A percentile compares a stretch with the other conserved stretches of the same genome.
Evolutionary conservation across 1,139 yeast genomes (phyloP).

Genomic region (Saccharomyces hybrid): DNA sequence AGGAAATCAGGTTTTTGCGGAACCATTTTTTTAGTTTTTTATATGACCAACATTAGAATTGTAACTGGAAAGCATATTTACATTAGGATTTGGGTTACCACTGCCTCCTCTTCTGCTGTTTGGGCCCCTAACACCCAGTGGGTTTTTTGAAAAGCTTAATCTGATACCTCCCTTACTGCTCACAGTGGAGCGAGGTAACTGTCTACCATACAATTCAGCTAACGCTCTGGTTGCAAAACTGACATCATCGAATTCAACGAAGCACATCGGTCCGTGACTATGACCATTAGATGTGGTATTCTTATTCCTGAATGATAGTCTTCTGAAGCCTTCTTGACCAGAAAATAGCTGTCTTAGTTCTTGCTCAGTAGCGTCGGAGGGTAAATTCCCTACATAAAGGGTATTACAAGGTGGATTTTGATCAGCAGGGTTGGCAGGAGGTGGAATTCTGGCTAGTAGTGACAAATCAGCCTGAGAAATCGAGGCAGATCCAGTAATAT

Average conservation of each 20-base stretch:
- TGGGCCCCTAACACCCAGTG: slow-evolving; percentile 84
- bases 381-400: slow-evolving; percentile 89
- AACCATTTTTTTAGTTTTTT: slow-evolving; percentile 2
- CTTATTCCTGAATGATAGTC: slow-evolving; percentile 82
- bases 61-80: slow-evolving; percentile 1
- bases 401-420: slow-evolving; percentile 99
- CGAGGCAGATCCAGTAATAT: slow-evolving; percentile 15
- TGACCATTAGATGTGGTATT: slow-evolving; percentile 34
- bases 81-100: slow-evolving; percentile 6
- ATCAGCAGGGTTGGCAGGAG: slow-evolving; percentile 98
- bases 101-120: slow-evolving; percentile 27
- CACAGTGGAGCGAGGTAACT: slow-evolving; percentile 56
- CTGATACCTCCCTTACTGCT: slow-evolving; percentile 91
- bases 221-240: slow-evolving; percentile 88
- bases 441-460: slow-evolving; percentile 71
- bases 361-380: slow-evolving; percentile 94
- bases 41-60: slow-evolving; percentile 3
- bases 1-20: not conserved
- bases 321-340: slow-evolving; percentile 85
- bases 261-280: slow-evolving; percentile 95
- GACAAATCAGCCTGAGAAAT: slow-evolving; percentile 59
- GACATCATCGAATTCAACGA: slow-evolving; percentile 96
- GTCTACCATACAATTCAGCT: slow-evolving; percentile 86
- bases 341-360: slow-evolving; percentile 83
- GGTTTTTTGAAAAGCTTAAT: slow-evolving; percentile 88